Percentiles rank a stretch among this genome's conserved stretches.
Conservation (phyloP, 345 rosid genomes). For the Brassica rapa region DNA sequence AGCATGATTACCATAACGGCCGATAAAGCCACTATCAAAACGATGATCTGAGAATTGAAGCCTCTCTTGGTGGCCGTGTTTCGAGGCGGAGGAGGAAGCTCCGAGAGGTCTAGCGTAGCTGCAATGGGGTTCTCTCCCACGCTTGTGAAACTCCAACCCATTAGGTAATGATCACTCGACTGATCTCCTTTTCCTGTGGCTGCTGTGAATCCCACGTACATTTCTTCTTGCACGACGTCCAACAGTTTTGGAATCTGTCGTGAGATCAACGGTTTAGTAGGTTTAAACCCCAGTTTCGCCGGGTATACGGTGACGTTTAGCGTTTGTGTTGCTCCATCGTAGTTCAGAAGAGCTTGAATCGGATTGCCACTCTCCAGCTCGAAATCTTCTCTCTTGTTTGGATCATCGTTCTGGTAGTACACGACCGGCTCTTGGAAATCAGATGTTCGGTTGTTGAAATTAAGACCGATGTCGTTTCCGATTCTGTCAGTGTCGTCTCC, state of each 20-base stretch:
- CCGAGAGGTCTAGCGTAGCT: slow-evolving; percentile 32
- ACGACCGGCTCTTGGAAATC: slow-evolving; percentile 8
- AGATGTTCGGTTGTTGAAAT: slow-evolving; percentile 49
- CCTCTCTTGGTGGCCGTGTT: slow-evolving; percentile 20
- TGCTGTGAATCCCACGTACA: slow-evolving; percentile 62
- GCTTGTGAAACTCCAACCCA: slow-evolving; percentile 11
- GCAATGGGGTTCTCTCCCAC: neutral
- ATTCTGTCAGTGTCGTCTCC: slow-evolving; percentile 19
- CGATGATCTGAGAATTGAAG: slow-evolving; percentile 31
- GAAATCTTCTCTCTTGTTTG: slow-evolving; percentile 20
- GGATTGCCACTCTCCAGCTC: slow-evolving; percentile 45
- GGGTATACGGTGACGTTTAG: slow-evolving; percentile 50
- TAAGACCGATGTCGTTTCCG: slow-evolving; percentile 56
- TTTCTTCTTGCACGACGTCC: slow-evolving; percentile 24
- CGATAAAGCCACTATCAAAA: slow-evolving; percentile 45
- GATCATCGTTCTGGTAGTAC: neutral
- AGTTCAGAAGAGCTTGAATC: slow-evolving; percentile 53
- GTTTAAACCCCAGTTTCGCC: slow-evolving; percentile 23
- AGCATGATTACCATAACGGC: slow-evolving; percentile 31
- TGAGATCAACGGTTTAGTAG: slow-evolving; percentile 42
- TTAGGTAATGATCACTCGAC: slow-evolving; percentile 36
- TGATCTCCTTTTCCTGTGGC: slow-evolving; percentile 43
- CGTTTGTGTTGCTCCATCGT: slow-evolving; percentile 32
- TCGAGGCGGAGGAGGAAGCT: slow-evolving; percentile 39
- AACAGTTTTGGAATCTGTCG: slow-evolving; percentile 8